Base-by-base conservation (phyloP, 2,329 filamentous ascomycete genomes). In the Claviceps sp. region DNA sequence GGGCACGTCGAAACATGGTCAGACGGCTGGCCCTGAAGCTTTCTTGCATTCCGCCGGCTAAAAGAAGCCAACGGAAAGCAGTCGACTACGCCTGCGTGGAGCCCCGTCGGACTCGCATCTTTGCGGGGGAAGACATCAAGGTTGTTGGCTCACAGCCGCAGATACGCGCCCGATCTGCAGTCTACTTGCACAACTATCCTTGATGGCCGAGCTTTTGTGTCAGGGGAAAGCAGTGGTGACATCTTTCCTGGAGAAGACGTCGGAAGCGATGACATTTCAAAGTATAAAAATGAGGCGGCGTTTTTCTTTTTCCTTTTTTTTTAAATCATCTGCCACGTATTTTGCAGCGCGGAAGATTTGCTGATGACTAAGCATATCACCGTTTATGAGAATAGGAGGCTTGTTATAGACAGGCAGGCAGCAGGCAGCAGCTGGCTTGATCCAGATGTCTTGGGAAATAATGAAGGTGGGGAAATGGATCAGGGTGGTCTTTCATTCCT, bases 351-450 rank as follows among this genome's bases (percentile, higher is more conserved):
- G 52, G 34, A 34, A 38, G 50, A 50, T 48, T 45, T 52, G 41
- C 53, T 37, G 30, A 49, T 24, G 48, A 34, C 30, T 34, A 34
- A 48, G 52, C 44, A 50, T 44, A 50, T 44, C 51, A 22, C 54
- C 52, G 30, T 43, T 49, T 37, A 30, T 49, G 37, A 37, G 46
- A 51, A 52, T 45, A 48, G 55, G 52, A 52, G 52, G 37, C 48
- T 52, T 51, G 51, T 36, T 54, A 45, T 52, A 52, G 38, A 47
- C 52, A 34, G 30, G 30, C 9, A 34, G 30, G 4, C 9, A 4
- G 30, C 9, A 34, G 26, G 30, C 30, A 11, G 9, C 14, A 47
- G 20, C 24, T 47, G 43, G 37, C 26, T 47, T 49, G 24, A 43
- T 51, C 26, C 20, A 41, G 7, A n/a, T 3, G 11, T 36, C 22